Evolutionary conservation across 1,139 yeast genomes (phyloP).

Genomic region (Kurtzmaniella quercitrusa): DNA sequence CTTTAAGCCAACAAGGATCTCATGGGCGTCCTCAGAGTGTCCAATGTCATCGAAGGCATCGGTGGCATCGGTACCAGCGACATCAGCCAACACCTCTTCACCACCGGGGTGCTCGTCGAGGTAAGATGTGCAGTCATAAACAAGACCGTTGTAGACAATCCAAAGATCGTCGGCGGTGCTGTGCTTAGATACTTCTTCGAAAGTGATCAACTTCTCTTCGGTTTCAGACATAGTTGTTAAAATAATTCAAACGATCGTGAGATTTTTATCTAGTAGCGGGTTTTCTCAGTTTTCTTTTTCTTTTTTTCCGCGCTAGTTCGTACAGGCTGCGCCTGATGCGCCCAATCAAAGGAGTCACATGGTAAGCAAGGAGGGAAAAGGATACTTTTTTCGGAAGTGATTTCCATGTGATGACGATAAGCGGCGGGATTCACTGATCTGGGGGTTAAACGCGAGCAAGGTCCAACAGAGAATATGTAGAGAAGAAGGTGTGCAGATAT

Average conservation of each 20-base stretch:
- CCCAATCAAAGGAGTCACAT: conserved; percentile 7
- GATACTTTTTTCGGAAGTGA: not conserved
- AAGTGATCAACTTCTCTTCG: conserved; percentile 24
- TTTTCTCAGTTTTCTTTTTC: not conserved
- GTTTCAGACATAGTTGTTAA: conserved; percentile 11
- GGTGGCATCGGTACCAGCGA: conserved; percentile 92
- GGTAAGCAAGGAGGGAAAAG: conserved; percentile 7
- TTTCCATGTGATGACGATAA: conserved; percentile 2
- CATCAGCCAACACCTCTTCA: conserved; percentile 88
- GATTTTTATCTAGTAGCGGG: not conserved
- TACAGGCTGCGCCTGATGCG: not conserved
- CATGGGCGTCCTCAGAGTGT: conserved; percentile 94
- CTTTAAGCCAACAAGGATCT: conserved; percentile 60
- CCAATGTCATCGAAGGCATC: conserved; percentile 95
- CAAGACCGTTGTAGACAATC: conserved; percentile 88
- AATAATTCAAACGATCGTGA: not conserved
- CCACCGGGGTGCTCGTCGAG: conserved; percentile 97
- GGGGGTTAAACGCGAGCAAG: too few relatives aligned
- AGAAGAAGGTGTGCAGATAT: too few relatives aligned
- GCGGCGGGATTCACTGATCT: not conserved
- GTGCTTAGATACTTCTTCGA: conserved; percentile 76
- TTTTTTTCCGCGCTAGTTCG: not conserved
- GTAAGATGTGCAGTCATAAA: conserved; percentile 79
- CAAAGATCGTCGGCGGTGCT: conserved; percentile 76
- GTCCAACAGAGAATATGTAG: too few relatives aligned